Evolutionary conservation across 2,329 filamentous ascomycete species (phyloP), one percentile per base, ranked within the genome.

Genomic region (Trichoderma sp.): DNA sequence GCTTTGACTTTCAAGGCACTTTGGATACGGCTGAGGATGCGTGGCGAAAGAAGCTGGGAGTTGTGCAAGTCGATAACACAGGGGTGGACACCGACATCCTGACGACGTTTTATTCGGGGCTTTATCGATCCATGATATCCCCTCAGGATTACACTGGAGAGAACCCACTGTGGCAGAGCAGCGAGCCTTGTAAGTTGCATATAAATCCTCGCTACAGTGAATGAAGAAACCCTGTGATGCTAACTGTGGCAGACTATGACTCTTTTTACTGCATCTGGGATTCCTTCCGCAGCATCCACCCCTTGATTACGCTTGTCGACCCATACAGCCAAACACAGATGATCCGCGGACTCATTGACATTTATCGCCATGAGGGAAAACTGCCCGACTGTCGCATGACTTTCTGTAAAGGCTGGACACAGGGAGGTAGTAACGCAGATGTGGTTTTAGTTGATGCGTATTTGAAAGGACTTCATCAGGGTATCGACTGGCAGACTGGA

Each of bases 371-470:
- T 73, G 86, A 89, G 7, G 88, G 88, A 7, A 91, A 85, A 73
- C 80, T 94, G 1, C 91, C 91, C 0, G 91, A 94, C 77, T 93
- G 91, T 76, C 84, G 91, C 34, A 94, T 94, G 91, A 88, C 86
- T 1, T 85, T 93, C 16, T 91, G 87, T 78, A 92, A 92, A 75
- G 91, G 91, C 0, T 92, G 85, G 76, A 91, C 90, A 0, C 91
- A 94, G 76, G 91, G 91, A 11, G 91, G 91, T 0, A 92, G 89
- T 0, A 93, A 94, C 71, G 90, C 90, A 2, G 91, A 94, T 73
- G 83, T 91, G 8, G 85, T 93, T 3, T 81, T 93, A 8, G 87
- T 85, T 1, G 91, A 93, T 74, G 86, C 90, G 0, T 92, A 86
- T 72, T 71, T 93, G 18, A 94, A 93, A 75, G 88, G 88, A 49